These are phyloP conservation scores for Blumeria graminis DNA, from an alignment of 2,329 filamentous ascomycete genomes.

Conservation along the genomic window DNA sequence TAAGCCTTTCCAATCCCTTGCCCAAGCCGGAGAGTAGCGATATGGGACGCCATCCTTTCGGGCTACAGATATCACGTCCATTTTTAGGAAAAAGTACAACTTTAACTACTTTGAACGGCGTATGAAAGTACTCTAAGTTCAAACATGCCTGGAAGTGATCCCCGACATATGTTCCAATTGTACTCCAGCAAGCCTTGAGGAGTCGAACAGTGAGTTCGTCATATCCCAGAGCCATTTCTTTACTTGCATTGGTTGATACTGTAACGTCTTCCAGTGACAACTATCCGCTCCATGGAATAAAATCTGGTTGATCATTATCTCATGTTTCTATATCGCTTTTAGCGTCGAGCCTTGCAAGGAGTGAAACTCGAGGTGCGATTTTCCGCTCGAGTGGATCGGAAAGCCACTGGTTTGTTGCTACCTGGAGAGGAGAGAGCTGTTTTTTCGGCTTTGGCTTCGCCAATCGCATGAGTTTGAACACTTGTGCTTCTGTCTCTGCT, in stretches of 20 bases:
- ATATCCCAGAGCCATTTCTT: not conserved
- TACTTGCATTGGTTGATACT: not conserved
- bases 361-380: not conserved
- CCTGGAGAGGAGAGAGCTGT: not conserved
- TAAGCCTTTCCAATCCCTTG: not conserved
- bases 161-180: not conserved
- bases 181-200: not conserved
- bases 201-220: not conserved
- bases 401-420: not conserved
- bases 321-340: not conserved
- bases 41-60: not conserved
- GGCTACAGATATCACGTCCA: not conserved
- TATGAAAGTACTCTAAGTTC: not conserved
- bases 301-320: not conserved
- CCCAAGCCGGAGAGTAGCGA: not conserved
- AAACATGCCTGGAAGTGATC: not conserved
- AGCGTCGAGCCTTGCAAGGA: not conserved
- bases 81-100: not conserved
- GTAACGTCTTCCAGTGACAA: not conserved
- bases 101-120: not conserved
- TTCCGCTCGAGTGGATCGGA: not conserved
- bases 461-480: not conserved
- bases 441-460: not conserved
- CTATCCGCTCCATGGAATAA: not conserved
- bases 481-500: not conserved